Evolutionary conservation across 768 basidiomycete species (phyloP).

Genomic region (Russula abietina): DNA sequence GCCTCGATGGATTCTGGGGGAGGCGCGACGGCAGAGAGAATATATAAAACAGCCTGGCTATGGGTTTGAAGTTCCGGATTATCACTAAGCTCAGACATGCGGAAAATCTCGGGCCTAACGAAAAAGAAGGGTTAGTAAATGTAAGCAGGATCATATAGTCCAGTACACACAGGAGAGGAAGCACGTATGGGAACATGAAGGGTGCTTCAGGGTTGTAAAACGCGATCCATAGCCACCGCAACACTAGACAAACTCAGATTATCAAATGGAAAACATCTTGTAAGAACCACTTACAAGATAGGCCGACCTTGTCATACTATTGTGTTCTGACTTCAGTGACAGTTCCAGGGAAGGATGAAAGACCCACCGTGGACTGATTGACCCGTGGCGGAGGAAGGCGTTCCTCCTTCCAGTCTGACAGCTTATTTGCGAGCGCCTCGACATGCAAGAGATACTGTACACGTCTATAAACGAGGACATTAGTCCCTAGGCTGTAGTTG

Average conservation of each 20-base stretch:
- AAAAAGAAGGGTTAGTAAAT: constrained; percentile 19
- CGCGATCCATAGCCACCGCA: constrained; percentile 76
- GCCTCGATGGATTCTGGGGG: constrained; percentile 58
- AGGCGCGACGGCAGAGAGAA: constrained; percentile 76
- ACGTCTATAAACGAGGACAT: constrained; percentile 37
- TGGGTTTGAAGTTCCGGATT: constrained; percentile 75
- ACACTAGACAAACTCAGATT: constrained; percentile 39
- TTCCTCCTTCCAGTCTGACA: constrained; percentile 67
- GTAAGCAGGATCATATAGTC: not conserved
- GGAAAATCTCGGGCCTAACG: constrained; percentile 75
- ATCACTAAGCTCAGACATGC: constrained; percentile 88
- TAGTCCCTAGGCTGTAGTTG: not conserved
- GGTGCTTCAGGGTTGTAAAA: constrained; percentile 71
- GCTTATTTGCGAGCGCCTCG: constrained; percentile 46
- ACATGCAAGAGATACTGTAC: constrained; percentile 53
- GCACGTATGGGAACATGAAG: constrained; percentile 69
- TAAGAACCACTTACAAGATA: constrained; percentile 54
- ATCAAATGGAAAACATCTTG: constrained; percentile 4
- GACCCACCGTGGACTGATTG: constrained; percentile 64
- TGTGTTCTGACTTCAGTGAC: constrained; percentile 15
- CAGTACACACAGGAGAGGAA: constrained; percentile 64
- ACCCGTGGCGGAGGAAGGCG: constrained; percentile 83
- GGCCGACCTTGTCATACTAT: constrained; percentile 82
- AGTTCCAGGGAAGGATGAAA: not conserved
- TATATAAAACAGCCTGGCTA: constrained; percentile 72